phyloP scores from a whole-genome alignment of 306 rosid genomes.

The Betula pendula region DNA sequence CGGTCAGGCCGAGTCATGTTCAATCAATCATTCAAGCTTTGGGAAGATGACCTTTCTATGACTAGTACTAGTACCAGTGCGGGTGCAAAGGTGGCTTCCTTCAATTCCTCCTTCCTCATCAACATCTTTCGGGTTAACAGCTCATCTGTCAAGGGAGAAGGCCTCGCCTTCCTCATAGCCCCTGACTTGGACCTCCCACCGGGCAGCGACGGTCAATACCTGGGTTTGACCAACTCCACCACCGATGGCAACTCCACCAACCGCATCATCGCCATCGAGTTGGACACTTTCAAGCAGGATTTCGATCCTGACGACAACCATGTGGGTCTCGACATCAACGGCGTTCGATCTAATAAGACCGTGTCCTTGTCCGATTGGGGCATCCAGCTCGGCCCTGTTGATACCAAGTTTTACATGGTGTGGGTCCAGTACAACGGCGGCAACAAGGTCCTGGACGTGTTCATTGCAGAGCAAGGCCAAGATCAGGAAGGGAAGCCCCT shows the following conservation, averaged over 20 bases:
- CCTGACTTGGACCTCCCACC: slow-evolving; percentile 35
- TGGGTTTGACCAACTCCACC: slow-evolving; percentile 71
- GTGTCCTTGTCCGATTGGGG: slow-evolving; percentile 33
- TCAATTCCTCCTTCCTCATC: slow-evolving; percentile 60
- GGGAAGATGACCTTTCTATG: slow-evolving; percentile 26
- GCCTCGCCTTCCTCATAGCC: slow-evolving; percentile 57
- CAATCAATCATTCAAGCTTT: slow-evolving; percentile 44
- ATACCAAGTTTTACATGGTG: slow-evolving; percentile 30
- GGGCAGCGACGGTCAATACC: slow-evolving; percentile 50
- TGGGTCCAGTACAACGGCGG: slow-evolving; percentile 66
- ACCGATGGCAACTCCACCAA: slow-evolving; percentile 53
- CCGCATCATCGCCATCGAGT: slow-evolving; percentile 59
- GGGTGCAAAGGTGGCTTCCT: slow-evolving; percentile 38
- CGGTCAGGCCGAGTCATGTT: slow-evolving; percentile 52
- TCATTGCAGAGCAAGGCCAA: slow-evolving; percentile 36
- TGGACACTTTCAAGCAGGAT: slow-evolving; percentile 61
- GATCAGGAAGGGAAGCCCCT: slow-evolving; percentile 2
- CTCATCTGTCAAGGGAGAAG: slow-evolving; percentile 49
- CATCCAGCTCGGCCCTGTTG: slow-evolving; percentile 45
- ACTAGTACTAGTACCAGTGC: background rate
- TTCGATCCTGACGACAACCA: slow-evolving; percentile 66
- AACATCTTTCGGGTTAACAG: slow-evolving; percentile 40
- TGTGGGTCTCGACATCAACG: slow-evolving; percentile 61
- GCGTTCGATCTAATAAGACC: slow-evolving; percentile 38
- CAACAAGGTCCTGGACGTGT: slow-evolving; percentile 33